Base-by-base conservation (phyloP, 768 basidiomycete species). In the Steccherinum ochraceum region DNA sequence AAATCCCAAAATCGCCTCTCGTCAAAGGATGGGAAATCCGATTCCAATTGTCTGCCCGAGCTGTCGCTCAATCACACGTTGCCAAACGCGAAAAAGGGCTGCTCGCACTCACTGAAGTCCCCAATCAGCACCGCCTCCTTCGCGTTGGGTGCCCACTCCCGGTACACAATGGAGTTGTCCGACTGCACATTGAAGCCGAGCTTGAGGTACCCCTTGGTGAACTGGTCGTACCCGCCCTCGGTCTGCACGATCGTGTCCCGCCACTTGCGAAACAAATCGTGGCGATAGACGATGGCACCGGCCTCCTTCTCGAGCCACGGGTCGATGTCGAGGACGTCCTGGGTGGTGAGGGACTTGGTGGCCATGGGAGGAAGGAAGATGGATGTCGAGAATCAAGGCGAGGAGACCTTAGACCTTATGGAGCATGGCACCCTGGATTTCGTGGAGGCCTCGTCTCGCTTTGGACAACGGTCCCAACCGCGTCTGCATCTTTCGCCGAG, bases 91-190 rank as follows among this genome's bases (percentile, higher is more conserved):
- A 44, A 51, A 40, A 46, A 54, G 16, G 25, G 46, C 24, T 40
- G 19, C n/a, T n/a, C 51, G 26, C 23, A 80, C 92, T 68, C 57
- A 97, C 94, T 99, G 75, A 99, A 99, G 43, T 99, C 95, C 41
- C 96, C 96, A 59, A 92, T 92, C 51, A 99, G 69, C 64, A 72
- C 77, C 2, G 94, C 95, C 59, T 86, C 84, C 42, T 61, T 71
- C 16, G 88, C 94, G 58, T 89, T 89, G 0, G 96, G 94, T 7
- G 96, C 95, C 96, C 96, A 99, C 66, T 99, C 96, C 59, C 89
- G 76, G 67, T 98, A 98, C 5, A 78, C 69, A 24, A 98, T 79
- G 24, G 83, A 75, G 48, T 83, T 84, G 51, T 85, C 77, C 30
- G 70, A 63, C 39, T 72, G 74, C 40, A 91, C 78, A 52, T 87